Evolutionary conservation across 225 moss, liverwort and hornwort genomes (phyloP).

Genomic region (Pseudoscleropodium purum): DNA sequence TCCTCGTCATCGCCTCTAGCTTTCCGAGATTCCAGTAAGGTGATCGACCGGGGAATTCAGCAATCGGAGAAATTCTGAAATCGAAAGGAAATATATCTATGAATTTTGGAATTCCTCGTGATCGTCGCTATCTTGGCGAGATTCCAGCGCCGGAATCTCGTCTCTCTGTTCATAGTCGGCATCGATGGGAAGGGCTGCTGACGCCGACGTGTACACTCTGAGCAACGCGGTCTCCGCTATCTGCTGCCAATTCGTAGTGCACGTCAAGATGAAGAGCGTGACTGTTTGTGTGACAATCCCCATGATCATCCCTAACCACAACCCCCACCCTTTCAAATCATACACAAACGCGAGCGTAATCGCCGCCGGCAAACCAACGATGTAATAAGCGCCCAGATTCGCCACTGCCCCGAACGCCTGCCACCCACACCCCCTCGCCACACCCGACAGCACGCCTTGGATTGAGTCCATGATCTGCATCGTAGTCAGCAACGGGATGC

Average conservation of each 20-base stretch:
- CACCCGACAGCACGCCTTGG: conserved; percentile 54
- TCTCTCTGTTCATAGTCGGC: not conserved
- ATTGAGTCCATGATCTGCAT: conserved; percentile 36
- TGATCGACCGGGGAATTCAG: not conserved
- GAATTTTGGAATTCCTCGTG: not conserved
- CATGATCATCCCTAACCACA: conserved; percentile 47
- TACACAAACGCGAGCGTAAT: conserved; percentile 41
- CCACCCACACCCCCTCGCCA: conserved; percentile 54
- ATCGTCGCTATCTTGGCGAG: not conserved
- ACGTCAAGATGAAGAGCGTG: conserved; percentile 23
- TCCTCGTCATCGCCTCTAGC: no score
- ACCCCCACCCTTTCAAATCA: conserved; percentile 33
- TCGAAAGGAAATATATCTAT: not conserved
- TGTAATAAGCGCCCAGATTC: conserved; percentile 55
- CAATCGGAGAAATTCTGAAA: not conserved
- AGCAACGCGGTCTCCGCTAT: conserved; percentile 32
- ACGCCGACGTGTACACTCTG: conserved; percentile 4
- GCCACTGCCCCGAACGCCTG: conserved; percentile 44
- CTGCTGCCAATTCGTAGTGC: conserved; percentile 45
- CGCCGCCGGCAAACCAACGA: conserved; percentile 49
- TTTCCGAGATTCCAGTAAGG: no score
- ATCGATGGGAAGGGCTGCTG: conserved; percentile 13
- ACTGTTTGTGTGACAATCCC: conserved; percentile 30
- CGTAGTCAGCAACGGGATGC: conserved; percentile 25
- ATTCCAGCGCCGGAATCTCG: not conserved